Base-by-base conservation (phyloP, 2,329 filamentous ascomycete species). In the Boeremia exigua region DNA sequence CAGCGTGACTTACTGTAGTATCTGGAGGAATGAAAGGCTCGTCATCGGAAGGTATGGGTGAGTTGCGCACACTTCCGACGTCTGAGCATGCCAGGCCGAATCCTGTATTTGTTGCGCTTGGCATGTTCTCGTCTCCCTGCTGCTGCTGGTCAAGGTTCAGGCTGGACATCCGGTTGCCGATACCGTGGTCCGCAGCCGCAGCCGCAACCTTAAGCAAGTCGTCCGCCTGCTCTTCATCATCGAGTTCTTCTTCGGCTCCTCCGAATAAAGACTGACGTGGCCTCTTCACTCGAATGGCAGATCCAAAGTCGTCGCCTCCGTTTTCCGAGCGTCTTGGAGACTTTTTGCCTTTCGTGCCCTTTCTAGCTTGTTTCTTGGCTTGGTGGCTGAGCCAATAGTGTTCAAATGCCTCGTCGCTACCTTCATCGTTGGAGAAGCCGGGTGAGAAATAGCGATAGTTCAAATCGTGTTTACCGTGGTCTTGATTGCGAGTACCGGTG, bases 261-360 rank as follows among this genome's bases (percentile, higher is more conserved):
- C 62, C 61, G 34, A 68, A 69, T 12, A 69, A n/a, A 1, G 62
- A 68, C 25, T 42, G 42, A 3, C 61, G 53, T 4, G 56, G 49
- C 37, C 46, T 65, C 40, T 68, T 70, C 4, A 33, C 17, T 25
- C 27, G 50, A 1, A 34, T 36, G 11, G 27, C 60, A 1, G 38
- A 11, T 7, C 54, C 61, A n/a, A 53, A 34, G 2, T 53, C 50
- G 10, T 11, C 27, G 9, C 43, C 48, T 3, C 48, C 49, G 2
- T 54, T 47, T 1, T 40, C 33, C 8, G 39, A 58, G 10, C 58
- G 61, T 25, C 54, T 51, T 11, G 57, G 56, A 8, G 36, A 61
- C 14, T 61, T 61, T 23, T 59, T 62, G 5, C 23, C 34, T 29
- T 45, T 59, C 0, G 34, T 14, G 0, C 37, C 10, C 8, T 43